These are phyloP conservation scores for Zalaria sp. DNA, from an alignment of 2,329 filamentous ascomycete genomes.

Conservation along the genomic window DNA sequence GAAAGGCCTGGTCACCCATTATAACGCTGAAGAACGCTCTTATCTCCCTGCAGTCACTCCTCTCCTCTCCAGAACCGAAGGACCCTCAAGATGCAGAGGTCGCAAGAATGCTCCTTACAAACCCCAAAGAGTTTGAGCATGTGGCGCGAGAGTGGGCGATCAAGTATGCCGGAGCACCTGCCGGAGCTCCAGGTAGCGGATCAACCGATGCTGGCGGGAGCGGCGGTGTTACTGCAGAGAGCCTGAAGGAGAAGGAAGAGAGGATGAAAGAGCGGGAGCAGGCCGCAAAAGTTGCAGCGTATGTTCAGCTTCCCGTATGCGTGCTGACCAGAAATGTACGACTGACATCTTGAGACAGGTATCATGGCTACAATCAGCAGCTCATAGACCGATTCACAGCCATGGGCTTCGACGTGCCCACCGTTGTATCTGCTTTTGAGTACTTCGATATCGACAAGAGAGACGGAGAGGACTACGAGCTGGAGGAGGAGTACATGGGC, in stretches of 20 bases:
- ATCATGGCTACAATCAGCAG: slow-evolving; percentile 74
- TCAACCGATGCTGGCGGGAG: slow-evolving; percentile 15
- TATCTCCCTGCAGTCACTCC: slow-evolving; percentile 81
- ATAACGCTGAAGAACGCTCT: slow-evolving; percentile 92
- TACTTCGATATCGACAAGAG: slow-evolving; percentile 70
- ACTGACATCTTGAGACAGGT: slow-evolving; percentile 35
- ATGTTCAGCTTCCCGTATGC: slow-evolving; percentile 16
- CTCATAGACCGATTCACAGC: slow-evolving; percentile 70
- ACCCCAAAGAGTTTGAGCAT: slow-evolving; percentile 64
- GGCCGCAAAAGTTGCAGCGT: slow-evolving; percentile 41
- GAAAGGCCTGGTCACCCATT: slow-evolving; percentile 84
- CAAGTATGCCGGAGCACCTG: slow-evolving; percentile 63
- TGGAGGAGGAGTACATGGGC: slow-evolving; percentile 84
- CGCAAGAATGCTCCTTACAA: slow-evolving; percentile 71
- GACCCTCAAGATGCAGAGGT: slow-evolving; percentile 96
- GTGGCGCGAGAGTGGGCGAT: slow-evolving; percentile 87
- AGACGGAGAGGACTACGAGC: slow-evolving; percentile 63
- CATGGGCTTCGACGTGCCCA: slow-evolving; percentile 84
- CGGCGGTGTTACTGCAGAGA: slow-evolving; percentile 37
- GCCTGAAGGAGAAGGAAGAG: slow-evolving; percentile 39
- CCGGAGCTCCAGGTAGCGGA: slow-evolving; percentile 35
- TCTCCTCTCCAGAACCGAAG: slow-evolving; percentile 86
- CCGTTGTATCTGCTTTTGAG: slow-evolving; percentile 74
- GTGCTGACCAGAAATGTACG: background rate
- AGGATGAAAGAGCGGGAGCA: slow-evolving; percentile 42